Evolutionary conservation across 306 rosid genomes (phyloP).

Genomic region (Medicago lupulina): DNA sequence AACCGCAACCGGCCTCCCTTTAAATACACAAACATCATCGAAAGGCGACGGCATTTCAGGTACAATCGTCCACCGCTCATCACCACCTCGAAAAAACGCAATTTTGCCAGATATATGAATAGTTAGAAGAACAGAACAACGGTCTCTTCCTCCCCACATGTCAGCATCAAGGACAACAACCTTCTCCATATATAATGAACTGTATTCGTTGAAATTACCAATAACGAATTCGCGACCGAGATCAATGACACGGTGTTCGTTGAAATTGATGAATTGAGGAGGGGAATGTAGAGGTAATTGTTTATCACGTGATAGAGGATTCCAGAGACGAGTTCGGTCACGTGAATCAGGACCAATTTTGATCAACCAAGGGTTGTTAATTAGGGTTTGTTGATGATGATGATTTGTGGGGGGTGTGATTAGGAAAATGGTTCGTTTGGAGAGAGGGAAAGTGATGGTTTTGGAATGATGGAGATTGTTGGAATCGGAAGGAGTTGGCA

Average conservation of each 20-base stretch:
- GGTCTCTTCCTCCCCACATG: background rate
- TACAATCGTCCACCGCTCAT: slow-evolving; percentile 64
- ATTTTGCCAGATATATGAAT: slow-evolving; percentile 84
- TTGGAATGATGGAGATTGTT: background rate
- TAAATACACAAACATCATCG: slow-evolving; percentile 71
- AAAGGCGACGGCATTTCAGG: slow-evolving; percentile 68
- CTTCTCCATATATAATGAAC: slow-evolving; percentile 69
- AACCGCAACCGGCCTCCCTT: slow-evolving; percentile 60
- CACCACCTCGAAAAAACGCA: slow-evolving; percentile 61
- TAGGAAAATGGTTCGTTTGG: slow-evolving; percentile 39
- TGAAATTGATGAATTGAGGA: slow-evolving; percentile 46
- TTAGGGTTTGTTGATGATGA: background rate
- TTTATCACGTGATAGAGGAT: slow-evolving; percentile 1
- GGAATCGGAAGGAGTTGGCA: slow-evolving; percentile 18
- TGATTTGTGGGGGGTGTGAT: slow-evolving; percentile 26
- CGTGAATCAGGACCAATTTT: slow-evolving; percentile 16
- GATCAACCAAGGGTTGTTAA: slow-evolving; percentile 35
- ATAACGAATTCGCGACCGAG: slow-evolving; percentile 65
- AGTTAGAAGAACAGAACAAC: slow-evolving; percentile 57
- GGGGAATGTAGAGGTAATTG: slow-evolving; percentile 45
- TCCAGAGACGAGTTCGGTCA: background rate
- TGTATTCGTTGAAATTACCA: background rate
- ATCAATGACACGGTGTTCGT: slow-evolving; percentile 44
- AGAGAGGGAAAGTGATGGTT: slow-evolving; percentile 32
- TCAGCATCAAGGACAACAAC: slow-evolving; percentile 40